Percentiles rank a stretch among this genome's conserved stretches.
These are phyloP conservation scores for Colletotrichum spinosum DNA, from an alignment of 2,329 filamentous ascomycete genomes.

Conservation along the genomic window DNA sequence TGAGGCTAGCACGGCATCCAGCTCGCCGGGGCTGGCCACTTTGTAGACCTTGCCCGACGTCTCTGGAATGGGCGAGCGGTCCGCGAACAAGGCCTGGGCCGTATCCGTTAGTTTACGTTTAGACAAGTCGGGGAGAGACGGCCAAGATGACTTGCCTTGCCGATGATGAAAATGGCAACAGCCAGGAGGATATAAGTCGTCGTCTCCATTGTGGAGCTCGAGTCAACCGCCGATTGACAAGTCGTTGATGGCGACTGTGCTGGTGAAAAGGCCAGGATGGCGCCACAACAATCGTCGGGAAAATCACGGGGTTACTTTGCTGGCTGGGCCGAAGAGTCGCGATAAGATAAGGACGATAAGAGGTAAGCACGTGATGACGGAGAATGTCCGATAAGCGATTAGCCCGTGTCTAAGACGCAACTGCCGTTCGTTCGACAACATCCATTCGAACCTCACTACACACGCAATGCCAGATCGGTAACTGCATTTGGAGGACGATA, in stretches of 20 bases:
- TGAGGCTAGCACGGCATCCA: conserved; percentile 51
- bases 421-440: no score
- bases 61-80: conserved; percentile 52
- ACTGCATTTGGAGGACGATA: no score
- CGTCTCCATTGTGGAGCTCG: conserved; percentile 12
- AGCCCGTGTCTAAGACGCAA: no score
- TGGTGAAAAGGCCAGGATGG: background rate
- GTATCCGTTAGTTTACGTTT: background rate
- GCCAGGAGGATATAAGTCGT: conserved; percentile 1
- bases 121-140: background rate
- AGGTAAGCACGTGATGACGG: no score
- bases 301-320: no score
- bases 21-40: conserved; percentile 44
- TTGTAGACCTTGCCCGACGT: conserved; percentile 53
- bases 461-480: no score
- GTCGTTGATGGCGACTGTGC: background rate
- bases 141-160: conserved; percentile 3
- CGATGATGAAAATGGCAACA: conserved; percentile 17
- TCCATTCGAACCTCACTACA: no score
- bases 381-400: no score
- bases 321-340: no score
- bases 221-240: background rate
- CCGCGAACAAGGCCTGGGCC: conserved; percentile 38
- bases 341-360: no score
- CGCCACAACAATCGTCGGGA: no score